Evolutionary conservation across 768 basidiomycete species (phyloP).

Genomic region (Lentinula detonsa): DNA sequence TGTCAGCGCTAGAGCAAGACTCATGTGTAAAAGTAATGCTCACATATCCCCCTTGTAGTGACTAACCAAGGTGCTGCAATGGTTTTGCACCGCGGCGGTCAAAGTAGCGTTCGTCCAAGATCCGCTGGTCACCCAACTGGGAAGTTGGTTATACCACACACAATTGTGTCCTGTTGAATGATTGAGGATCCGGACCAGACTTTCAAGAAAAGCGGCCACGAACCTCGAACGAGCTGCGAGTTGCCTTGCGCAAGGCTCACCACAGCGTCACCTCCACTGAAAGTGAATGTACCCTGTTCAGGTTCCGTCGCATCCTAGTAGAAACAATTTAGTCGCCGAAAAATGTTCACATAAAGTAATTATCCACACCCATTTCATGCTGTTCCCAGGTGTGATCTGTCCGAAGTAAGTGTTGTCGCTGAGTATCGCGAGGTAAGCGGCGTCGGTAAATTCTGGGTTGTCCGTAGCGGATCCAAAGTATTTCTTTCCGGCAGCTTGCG

Average conservation of each 20-base stretch:
- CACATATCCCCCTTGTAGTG: constrained; percentile 33
- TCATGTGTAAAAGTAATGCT: constrained; percentile 1
- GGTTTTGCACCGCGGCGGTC: constrained; percentile 24
- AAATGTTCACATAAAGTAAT: not conserved
- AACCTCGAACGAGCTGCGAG: constrained; percentile 29
- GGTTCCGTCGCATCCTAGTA: constrained; percentile 34
- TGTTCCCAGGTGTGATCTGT: constrained; percentile 44
- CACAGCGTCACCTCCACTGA: constrained; percentile 26
- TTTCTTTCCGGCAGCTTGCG: constrained; percentile 36
- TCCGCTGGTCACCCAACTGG: constrained; percentile 27
- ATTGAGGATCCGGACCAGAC: not conserved
- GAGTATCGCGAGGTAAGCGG: constrained; percentile 32
- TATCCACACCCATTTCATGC: constrained; percentile 48
- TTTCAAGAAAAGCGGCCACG: not conserved
- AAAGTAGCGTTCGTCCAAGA: constrained; percentile 22
- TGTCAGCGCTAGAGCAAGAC: not conserved
- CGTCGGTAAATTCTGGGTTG: constrained; percentile 38
- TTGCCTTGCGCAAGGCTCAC: constrained; percentile 27
- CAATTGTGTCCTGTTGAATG: constrained; percentile 22
- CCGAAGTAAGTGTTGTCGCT: constrained; percentile 33
- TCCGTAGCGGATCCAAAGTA: constrained; percentile 49
- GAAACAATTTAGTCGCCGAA: not conserved
- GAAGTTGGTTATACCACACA: constrained; percentile 40
- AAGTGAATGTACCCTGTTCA: constrained; percentile 25
- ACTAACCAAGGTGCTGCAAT: constrained; percentile 26